Percentiles rank a stretch among this genome's conserved stretches.
Evolutionary conservation across 2,329 filamentous ascomycete genomes (phyloP).

Genomic region (Nothopassalora personata): DNA sequence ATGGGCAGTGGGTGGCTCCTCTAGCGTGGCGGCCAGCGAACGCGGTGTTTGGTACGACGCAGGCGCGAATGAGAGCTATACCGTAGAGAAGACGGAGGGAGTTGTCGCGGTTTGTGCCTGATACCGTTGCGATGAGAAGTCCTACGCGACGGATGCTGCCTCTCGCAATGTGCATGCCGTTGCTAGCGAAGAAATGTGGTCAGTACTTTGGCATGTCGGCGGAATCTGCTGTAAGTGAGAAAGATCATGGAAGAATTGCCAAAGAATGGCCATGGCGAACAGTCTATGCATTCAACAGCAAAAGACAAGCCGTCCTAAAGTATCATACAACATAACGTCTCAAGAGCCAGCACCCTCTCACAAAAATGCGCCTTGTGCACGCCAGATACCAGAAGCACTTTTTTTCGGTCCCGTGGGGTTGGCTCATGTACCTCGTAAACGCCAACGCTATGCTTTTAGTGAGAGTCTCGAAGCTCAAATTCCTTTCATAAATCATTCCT

Average conservation of each 20-base stretch:
- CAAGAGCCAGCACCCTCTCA: background rate
- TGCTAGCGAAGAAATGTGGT: too few relatives aligned
- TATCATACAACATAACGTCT: background rate
- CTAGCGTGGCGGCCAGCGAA: background rate
- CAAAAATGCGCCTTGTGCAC: background rate
- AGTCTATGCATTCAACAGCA: background rate
- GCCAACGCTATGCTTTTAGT: conserved; percentile 5
- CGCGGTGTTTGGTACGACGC: background rate
- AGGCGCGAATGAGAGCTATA: background rate
- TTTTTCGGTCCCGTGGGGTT: background rate
- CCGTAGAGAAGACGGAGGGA: too few relatives aligned
- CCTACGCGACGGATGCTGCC: too few relatives aligned
- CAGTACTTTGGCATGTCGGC: background rate
- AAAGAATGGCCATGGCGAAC: background rate
- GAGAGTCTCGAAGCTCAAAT: background rate
- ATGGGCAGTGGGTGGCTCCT: background rate
- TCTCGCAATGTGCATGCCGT: too few relatives aligned
- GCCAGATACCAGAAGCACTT: background rate
- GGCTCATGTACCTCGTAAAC: background rate
- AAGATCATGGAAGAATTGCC: background rate
- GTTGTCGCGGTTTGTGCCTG: too few relatives aligned
- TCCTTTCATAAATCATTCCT: background rate
- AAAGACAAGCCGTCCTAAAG: background rate
- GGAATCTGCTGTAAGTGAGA: background rate
- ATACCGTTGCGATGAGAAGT: too few relatives aligned